phyloP scores from a whole-genome alignment of 305 asterid genomes.

The Fraxinus angustifolia region DNA sequence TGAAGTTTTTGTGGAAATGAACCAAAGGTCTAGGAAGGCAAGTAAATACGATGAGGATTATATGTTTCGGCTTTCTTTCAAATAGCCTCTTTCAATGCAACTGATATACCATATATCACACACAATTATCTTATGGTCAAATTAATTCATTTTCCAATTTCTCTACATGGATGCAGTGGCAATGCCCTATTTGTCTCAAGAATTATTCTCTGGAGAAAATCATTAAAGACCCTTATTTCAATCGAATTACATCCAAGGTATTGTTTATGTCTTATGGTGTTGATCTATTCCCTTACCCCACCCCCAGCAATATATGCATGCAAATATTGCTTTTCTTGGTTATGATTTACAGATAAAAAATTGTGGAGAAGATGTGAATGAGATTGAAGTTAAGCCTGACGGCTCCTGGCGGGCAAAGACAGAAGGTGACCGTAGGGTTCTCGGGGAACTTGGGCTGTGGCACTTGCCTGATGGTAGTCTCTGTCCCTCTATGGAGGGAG shows the following conservation, averaged over 20 bases:
- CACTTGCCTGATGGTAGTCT: constrained; percentile 83
- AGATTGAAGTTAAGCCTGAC: constrained; percentile 94
- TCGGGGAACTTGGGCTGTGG: constrained; percentile 88
- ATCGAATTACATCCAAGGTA: constrained; percentile 80
- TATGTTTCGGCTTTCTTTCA: constrained; percentile 2
- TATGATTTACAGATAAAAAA: constrained; percentile 48
- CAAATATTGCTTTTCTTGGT: background rate
- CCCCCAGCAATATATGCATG: background rate
- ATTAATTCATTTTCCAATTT: background rate
- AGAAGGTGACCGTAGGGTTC: constrained; percentile 69
- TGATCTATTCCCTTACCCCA: background rate
- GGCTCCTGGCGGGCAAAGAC: constrained; percentile 97
- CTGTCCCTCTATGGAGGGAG: constrained; percentile 40
- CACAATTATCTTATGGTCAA: background rate
- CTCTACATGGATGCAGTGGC: constrained; percentile 80
- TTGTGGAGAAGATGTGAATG: constrained; percentile 83
- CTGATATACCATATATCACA: background rate
- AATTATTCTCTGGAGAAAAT: constrained; percentile 85
- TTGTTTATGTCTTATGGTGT: constrained; percentile 10
- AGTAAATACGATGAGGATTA: constrained; percentile 29
- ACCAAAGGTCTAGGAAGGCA: constrained; percentile 96
- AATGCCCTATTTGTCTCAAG: constrained; percentile 94
- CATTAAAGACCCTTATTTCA: constrained; percentile 91
- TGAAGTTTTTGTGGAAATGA: constrained; percentile 93
- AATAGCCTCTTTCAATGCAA: background rate